Conservation (phyloP, 2,329 filamentous ascomycete species). For the Sarocladium brachiariae region DNA sequence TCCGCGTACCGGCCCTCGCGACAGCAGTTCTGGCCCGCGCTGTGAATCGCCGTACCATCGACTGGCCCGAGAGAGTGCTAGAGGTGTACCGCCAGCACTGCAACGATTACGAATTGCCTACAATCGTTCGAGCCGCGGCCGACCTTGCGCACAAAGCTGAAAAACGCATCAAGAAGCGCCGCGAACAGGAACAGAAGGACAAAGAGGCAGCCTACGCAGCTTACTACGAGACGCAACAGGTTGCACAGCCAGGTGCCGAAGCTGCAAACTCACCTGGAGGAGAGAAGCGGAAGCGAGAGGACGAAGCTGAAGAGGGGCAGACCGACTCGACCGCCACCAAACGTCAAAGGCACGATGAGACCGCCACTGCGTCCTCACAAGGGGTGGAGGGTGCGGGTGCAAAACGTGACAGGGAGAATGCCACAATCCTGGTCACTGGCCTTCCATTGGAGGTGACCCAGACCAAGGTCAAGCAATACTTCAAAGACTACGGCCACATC, state of each 20-base stretch:
- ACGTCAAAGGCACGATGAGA: slow-evolving; percentile 49
- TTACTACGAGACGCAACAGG: slow-evolving; percentile 26
- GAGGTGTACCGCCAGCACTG: slow-evolving; percentile 73
- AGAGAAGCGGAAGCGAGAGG: slow-evolving; percentile 67
- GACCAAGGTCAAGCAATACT: slow-evolving; percentile 77
- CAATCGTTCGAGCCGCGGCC: slow-evolving; percentile 65
- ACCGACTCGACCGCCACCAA: slow-evolving; percentile 44
- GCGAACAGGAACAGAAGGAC: slow-evolving; percentile 57
- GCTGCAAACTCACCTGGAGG: slow-evolving; percentile 29
- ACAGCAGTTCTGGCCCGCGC: slow-evolving; percentile 72
- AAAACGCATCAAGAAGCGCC: slow-evolving; percentile 56
- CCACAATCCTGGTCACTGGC: slow-evolving; percentile 73
- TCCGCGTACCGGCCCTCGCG: slow-evolving; percentile 63
- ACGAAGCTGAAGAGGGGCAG: slow-evolving; percentile 34
- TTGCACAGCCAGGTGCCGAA: slow-evolving; percentile 14
- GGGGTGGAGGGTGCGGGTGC: background rate
- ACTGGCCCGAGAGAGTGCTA: slow-evolving; percentile 71
- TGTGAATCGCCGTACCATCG: slow-evolving; percentile 52
- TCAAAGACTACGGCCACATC: slow-evolving; percentile 82
- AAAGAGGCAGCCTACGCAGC: slow-evolving; percentile 47
- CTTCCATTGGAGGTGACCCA: slow-evolving; percentile 64
- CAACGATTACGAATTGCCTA: slow-evolving; percentile 80
- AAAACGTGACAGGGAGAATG: slow-evolving; percentile 86
- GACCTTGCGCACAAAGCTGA: slow-evolving; percentile 65
- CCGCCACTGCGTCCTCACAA: background rate